Percentiles rank a stretch among this genome's conserved stretches.
Evolutionary conservation across 2,329 filamentous ascomycete genomes (phyloP).

Genomic region (Phyllosticta citrichinensis): DNA sequence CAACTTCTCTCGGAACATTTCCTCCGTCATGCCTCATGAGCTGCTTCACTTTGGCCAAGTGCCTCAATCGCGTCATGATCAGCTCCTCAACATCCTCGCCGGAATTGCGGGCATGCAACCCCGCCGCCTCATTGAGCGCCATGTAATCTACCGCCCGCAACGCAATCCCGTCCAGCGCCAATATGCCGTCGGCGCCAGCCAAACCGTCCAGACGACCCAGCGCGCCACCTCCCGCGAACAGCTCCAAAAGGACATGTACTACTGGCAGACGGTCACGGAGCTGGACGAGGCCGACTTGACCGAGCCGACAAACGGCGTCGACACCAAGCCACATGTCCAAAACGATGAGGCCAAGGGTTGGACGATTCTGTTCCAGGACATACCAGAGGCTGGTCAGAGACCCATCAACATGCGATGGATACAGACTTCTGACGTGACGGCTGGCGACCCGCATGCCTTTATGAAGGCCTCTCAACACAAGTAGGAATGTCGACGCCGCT

Average conservation of each 20-base stretch:
- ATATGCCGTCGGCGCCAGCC: constrained; percentile 27
- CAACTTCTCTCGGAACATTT: neutral
- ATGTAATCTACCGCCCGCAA: constrained; percentile 48
- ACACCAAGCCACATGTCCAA: neutral
- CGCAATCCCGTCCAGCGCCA: constrained; percentile 34
- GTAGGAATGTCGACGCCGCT: constrained; percentile 14
- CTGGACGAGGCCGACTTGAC: constrained; percentile 29
- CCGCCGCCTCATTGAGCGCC: constrained; percentile 42
- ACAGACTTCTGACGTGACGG: constrained; percentile 37
- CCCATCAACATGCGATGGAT: constrained; percentile 45
- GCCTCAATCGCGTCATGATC: constrained; percentile 46
- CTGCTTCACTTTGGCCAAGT: constrained; percentile 52
- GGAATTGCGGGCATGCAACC: constrained; percentile 54
- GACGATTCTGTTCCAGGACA: constrained; percentile 30
- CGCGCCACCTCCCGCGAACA: constrained; percentile 9
- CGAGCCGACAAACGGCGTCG: constrained; percentile 5
- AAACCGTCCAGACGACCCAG: constrained; percentile 23
- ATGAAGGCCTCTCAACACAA: constrained; percentile 45
- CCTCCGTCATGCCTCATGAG: constrained; percentile 40
- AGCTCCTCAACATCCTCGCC: constrained; percentile 51
- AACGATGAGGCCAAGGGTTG: constrained; percentile 20
- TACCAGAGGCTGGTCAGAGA: constrained; percentile 41
- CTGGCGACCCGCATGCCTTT: constrained; percentile 39
- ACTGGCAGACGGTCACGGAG: constrained; percentile 40
- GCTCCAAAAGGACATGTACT: constrained; percentile 40